phyloP scores from a whole-genome alignment of 768 basidiomycete species.

The Suillus subalutaceus region DNA sequence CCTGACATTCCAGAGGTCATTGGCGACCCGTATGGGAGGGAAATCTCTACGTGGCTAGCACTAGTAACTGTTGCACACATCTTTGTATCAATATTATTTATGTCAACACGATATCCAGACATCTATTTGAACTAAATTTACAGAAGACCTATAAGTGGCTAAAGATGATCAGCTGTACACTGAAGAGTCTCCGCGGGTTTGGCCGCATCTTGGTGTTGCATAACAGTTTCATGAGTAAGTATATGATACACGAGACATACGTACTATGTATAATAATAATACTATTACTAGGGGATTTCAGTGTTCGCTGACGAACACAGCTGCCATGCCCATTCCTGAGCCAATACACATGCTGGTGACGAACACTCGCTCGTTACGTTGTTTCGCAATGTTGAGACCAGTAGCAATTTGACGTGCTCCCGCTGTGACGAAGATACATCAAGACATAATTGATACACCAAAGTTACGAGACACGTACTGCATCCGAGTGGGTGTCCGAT shows the following conservation, averaged over 20 bases:
- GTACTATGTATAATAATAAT: constrained; percentile 2
- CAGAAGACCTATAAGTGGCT: background rate
- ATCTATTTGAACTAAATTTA: background rate
- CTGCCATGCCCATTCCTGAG: constrained; percentile 90
- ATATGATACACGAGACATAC: background rate
- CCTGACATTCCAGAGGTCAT: constrained; percentile 47
- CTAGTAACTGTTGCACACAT: background rate
- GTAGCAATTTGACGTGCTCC: constrained; percentile 90
- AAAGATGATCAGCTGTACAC: background rate
- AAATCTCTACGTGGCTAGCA: constrained; percentile 31
- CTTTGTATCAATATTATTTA: background rate
- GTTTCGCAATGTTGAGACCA: constrained; percentile 78
- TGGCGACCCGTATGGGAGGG: constrained; percentile 68
- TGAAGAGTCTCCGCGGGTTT: background rate
- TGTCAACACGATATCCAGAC: background rate
- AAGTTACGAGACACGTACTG: constrained; percentile 51
- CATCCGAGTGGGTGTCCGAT: constrained; percentile 87
- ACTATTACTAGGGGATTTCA: constrained; percentile 32
- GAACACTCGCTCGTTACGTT: constrained; percentile 75
- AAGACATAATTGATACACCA: constrained; percentile 8
- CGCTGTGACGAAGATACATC: constrained; percentile 40
- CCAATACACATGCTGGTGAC: constrained; percentile 93
- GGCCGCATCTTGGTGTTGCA: background rate
- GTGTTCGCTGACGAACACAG: constrained; percentile 83
- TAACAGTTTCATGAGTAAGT: background rate